Conservation (phyloP, 257 asterid species). For the Gynochthodes officinalis region DNA sequence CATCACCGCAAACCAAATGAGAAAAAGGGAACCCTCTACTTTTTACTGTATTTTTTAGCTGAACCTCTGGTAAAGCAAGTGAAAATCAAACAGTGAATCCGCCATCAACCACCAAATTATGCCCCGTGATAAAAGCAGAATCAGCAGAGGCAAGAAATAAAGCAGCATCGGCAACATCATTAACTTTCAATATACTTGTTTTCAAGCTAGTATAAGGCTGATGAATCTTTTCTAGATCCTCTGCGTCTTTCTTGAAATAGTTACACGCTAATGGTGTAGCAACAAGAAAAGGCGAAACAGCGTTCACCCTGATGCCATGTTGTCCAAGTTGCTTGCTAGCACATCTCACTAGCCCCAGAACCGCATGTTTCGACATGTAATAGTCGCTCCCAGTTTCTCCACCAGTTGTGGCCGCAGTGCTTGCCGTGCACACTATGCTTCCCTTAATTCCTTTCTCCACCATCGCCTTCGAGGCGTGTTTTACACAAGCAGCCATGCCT, state of each 20-base stretch:
- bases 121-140: constrained; percentile 19
- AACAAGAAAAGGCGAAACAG: constrained; percentile 21
- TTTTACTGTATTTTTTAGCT: no score
- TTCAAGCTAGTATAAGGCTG: background rate
- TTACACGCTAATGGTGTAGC: constrained; percentile 8
- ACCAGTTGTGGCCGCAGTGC: constrained; percentile 8
- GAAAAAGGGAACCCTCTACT: no score
- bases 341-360: constrained; percentile 25
- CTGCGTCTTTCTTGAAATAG: background rate
- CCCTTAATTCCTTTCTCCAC: constrained; percentile 18
- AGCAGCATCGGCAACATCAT: constrained; percentile 21
- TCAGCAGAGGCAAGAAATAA: constrained; percentile 26
- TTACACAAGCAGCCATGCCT: constrained; percentile 19
- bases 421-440: constrained; percentile 21
- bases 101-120: constrained; percentile 15
- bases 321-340: constrained; percentile 22
- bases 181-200: background rate
- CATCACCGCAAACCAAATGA: no score
- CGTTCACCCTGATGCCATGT: constrained; percentile 29
- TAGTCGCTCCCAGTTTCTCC: constrained; percentile 4
- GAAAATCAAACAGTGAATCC: constrained; percentile 3
- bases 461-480: constrained; percentile 26
- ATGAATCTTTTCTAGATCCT: constrained; percentile 11
- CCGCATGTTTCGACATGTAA: constrained; percentile 29
- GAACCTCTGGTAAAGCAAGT: no score